Conservation (phyloP, 1,284 basidiomycete species). For the Sporisorium iseilematis-ciliati region DNA sequence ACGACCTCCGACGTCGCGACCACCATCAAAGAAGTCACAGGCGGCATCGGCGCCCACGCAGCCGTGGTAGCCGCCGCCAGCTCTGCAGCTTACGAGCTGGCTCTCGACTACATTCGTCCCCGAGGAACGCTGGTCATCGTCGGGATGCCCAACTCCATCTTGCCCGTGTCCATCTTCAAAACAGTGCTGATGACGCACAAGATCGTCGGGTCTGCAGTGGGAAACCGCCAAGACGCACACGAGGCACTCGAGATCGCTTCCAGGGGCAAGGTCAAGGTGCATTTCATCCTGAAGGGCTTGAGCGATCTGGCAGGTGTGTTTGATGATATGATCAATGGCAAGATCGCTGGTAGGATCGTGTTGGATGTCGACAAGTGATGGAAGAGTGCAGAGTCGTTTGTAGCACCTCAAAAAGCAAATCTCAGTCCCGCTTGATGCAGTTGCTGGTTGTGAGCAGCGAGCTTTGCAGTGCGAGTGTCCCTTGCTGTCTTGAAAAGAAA, state of each 20-base stretch:
- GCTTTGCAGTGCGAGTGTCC: too few relatives aligned
- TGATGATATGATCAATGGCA: conserved; percentile 74
- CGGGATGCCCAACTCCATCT: conserved; percentile 76
- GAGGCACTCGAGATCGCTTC: conserved; percentile 78
- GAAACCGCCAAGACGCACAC: conserved; percentile 68
- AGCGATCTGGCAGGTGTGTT: conserved; percentile 74
- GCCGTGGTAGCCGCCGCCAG: conserved; percentile 69
- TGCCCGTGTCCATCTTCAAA: conserved; percentile 81
- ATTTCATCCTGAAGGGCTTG: conserved; percentile 74
- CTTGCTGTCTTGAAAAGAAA: too few relatives aligned
- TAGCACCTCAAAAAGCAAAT: not conserved
- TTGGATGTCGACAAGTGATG: conserved; percentile 72
- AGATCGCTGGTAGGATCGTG: conserved; percentile 77
- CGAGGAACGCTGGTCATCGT: conserved; percentile 80
- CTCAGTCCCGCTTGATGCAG: not conserved
- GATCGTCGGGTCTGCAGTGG: conserved; percentile 82
- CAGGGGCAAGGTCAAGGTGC: conserved; percentile 77
- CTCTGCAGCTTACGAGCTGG: conserved; percentile 77
- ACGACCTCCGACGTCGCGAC: conserved; percentile 74
- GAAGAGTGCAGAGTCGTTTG: not conserved
- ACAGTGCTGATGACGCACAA: conserved; percentile 74
- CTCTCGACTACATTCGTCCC: conserved; percentile 75
- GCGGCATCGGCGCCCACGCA: conserved; percentile 80
- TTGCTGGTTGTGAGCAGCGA: not conserved
- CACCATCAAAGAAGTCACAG: conserved; percentile 76